phyloP scores from a whole-genome alignment of 768 basidiomycete genomes.

The Tricholoma matsutake region DNA sequence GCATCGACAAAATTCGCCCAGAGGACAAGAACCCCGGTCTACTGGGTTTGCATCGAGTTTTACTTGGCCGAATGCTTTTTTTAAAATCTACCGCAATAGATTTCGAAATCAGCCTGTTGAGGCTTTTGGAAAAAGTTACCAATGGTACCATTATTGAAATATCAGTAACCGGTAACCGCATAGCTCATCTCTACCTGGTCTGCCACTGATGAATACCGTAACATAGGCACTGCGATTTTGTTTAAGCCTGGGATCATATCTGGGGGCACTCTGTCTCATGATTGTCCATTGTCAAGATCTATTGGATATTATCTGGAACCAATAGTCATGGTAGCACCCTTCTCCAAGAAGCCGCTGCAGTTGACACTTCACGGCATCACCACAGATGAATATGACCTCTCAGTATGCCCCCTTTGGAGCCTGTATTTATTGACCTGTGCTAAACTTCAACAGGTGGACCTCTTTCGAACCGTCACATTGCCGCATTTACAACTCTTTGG shows the following conservation, averaged over 20 bases:
- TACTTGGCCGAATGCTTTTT: neutral
- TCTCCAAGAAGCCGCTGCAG: conserved; percentile 83
- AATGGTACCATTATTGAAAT: conserved; percentile 97
- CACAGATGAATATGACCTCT: conserved; percentile 88
- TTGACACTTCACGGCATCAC: conserved; percentile 88
- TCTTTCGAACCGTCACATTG: conserved; percentile 85
- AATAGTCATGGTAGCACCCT: conserved; percentile 85
- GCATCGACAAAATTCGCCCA: conserved; percentile 84
- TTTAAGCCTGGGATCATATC: conserved; percentile 90
- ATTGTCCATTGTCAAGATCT: conserved; percentile 84
- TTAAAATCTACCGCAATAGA: conserved; percentile 43
- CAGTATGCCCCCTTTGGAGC: conserved; percentile 46
- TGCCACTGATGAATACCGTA: neutral
- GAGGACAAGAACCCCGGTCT: conserved; percentile 95
- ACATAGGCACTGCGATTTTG: conserved; percentile 81
- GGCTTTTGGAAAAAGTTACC: conserved; percentile 85
- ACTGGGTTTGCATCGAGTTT: conserved; percentile 50
- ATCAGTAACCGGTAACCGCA: conserved; percentile 78
- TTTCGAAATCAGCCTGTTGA: conserved; percentile 87
- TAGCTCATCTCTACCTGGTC: neutral
- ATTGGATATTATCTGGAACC: conserved; percentile 96
- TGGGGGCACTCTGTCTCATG: conserved; percentile 79
- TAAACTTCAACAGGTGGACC: conserved; percentile 62
- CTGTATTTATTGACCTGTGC: neutral
- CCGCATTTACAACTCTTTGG: conserved; percentile 91